phyloP scores from a whole-genome alignment of 2,329 filamentous ascomycete species.

The Fusarium praegraminearum region DNA sequence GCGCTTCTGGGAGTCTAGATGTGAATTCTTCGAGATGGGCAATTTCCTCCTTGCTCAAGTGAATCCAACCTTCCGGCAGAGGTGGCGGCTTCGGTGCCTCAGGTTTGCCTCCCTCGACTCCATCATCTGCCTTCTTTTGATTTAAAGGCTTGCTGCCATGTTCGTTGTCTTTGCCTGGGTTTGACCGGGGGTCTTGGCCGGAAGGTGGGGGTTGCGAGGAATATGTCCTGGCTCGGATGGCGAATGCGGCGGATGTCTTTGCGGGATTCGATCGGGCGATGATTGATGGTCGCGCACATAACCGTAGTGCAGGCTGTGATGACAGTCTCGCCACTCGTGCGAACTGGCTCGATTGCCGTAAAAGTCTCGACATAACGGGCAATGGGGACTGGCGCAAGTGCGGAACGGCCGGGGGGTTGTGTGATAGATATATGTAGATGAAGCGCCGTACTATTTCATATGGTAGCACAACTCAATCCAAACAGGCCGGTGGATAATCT shows the following conservation, averaged over 20 bases:
- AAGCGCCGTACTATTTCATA: constrained; percentile 51
- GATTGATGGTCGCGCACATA: constrained; percentile 55
- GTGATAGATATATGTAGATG: constrained; percentile 33
- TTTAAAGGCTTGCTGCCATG: constrained; percentile 36
- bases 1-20: constrained; percentile 71
- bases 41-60: constrained; percentile 60
- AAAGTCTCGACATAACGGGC: constrained; percentile 71
- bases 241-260: constrained; percentile 46
- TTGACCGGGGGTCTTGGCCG: constrained; percentile 50
- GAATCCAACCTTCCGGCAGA: constrained; percentile 62
- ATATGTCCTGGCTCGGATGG: constrained; percentile 53
- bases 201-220: constrained; percentile 56
- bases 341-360: constrained; percentile 75
- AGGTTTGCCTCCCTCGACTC: constrained; percentile 33
- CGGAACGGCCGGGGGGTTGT: constrained; percentile 54
- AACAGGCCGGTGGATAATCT: constrained; percentile 12
- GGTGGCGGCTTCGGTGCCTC: constrained; percentile 49
- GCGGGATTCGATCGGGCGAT: constrained; percentile 49
- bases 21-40: constrained; percentile 70
- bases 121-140: constrained; percentile 36
- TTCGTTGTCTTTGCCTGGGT: constrained; percentile 45
- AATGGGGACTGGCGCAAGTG: constrained; percentile 48
- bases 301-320: constrained; percentile 64
- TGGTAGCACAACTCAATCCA: constrained; percentile 44
- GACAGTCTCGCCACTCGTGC: constrained; percentile 71